Base-by-base conservation (phyloP, 352 stramenopile genomes). In the Sclerospora graminicola region DNA sequence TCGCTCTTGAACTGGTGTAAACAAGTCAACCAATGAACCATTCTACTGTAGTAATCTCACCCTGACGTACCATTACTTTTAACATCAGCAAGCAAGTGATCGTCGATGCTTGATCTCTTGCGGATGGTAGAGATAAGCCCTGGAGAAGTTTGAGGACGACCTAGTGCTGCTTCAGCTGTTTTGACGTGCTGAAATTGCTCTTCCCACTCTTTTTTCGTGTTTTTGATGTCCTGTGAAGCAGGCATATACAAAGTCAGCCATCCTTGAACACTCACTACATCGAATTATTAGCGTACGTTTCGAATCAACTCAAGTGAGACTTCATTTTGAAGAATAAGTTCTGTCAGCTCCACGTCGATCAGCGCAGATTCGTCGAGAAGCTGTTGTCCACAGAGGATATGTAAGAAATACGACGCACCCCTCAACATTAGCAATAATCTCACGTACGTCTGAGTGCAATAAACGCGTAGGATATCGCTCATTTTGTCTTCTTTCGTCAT, bases 251-350 rank as follows among this genome's bases (percentile, higher is more conserved):
- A 26, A 26, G 21, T 26, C 21, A 26, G 21, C 21, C 21, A 26
- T 6, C 21, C 6, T n/a, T n/a, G n/a, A n/a, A n/a, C n/a, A n/a
- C n/a, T n/a, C n/a, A n/a, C n/a, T n/a, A n/a, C n/a, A n/a, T n/a
- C n/a, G n/a, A n/a, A n/a, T n/a, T n/a, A n/a, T 26, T 31, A 14
- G 29, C 63, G 41, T 51, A 83, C 69, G 38, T 91, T 85, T 42
- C 69, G 69, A 52, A 89, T 91, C 35, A 91, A 51, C 46, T 91
- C 64, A 18, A 91, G 70, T 14, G 76, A 81, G 9, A 89, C 69
- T 58, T 91, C 79, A 56, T 91, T 91, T 43, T 91, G 74, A 38
- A 91, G 48, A 26, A 89, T 91, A 21, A 91, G 56, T 51, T 86
- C 76, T 0, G 79, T 91, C 16, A 91, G 54, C 54, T 91, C 76